Conservation (phyloP, 2,329 filamentous ascomycete species). For the Epichloe amarillans region DNA sequence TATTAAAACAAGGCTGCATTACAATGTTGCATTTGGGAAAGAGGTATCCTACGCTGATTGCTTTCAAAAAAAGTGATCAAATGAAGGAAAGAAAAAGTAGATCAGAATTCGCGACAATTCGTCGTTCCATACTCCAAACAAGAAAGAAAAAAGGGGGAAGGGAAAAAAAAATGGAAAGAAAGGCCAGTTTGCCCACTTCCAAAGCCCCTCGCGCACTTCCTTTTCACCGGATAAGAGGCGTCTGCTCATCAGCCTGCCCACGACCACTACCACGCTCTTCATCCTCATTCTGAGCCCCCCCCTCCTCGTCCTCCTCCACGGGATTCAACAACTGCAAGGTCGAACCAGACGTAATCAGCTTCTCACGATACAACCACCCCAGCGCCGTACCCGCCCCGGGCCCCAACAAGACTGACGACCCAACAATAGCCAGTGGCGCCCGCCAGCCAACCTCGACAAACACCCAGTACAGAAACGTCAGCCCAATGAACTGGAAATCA, state of each 20-base stretch:
- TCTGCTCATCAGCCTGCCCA: constrained; percentile 16
- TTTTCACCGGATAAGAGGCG: constrained; percentile 18
- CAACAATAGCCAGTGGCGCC: constrained; percentile 20
- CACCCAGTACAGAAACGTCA: constrained; percentile 40
- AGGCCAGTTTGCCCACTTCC: neutral
- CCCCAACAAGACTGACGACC: constrained; percentile 19
- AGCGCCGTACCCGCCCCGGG: constrained; percentile 25
- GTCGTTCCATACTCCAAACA: neutral
- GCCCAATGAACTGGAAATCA: constrained; percentile 29
- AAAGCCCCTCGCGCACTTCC: too few relatives aligned
- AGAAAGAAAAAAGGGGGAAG: neutral
- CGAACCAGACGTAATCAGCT: constrained; percentile 15
- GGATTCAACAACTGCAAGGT: constrained; percentile 7
- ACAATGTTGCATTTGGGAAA: neutral
- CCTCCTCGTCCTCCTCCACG: constrained; percentile 7
- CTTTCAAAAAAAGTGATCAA: too few relatives aligned
- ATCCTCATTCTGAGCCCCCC: constrained; percentile 5
- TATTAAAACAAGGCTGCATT: constrained; percentile 4
- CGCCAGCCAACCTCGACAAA: constrained; percentile 36
- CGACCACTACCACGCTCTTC: constrained; percentile 6
- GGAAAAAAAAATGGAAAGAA: neutral
- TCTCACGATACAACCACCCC: constrained; percentile 27
- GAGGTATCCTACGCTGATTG: neutral
- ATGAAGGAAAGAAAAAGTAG: too few relatives aligned
- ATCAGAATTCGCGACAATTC: neutral